Evolutionary conservation across 305 asterid genomes (phyloP).

Genomic region (Solanum hybrid): DNA sequence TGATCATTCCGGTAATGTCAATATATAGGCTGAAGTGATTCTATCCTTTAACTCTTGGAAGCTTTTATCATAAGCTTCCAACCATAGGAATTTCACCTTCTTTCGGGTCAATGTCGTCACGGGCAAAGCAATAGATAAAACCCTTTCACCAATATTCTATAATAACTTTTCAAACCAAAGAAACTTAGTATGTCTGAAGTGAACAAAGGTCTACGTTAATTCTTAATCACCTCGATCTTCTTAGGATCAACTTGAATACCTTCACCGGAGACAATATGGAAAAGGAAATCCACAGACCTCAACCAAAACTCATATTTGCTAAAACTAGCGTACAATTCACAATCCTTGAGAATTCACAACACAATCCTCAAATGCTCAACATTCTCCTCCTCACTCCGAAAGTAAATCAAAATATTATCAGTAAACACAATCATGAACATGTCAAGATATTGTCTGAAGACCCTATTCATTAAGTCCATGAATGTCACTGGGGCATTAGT

Average conservation of each 20-base stretch:
- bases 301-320: not conserved
- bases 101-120: too few relatives aligned
- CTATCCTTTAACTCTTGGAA: too few relatives aligned
- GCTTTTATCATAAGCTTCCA: too few relatives aligned
- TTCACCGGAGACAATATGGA: not conserved
- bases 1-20: too few relatives aligned
- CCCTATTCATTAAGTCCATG: not conserved
- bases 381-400: not conserved
- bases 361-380: not conserved
- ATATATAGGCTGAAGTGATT: too few relatives aligned
- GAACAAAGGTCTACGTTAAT: too few relatives aligned
- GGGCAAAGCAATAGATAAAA: too few relatives aligned
- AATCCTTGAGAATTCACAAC: not conserved
- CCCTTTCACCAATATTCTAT: too few relatives aligned
- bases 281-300: not conserved
- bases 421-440: not conserved
- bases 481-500: not conserved
- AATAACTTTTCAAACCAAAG: too few relatives aligned
- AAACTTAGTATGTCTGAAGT: too few relatives aligned
- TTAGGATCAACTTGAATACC: not conserved
- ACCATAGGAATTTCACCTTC: too few relatives aligned
- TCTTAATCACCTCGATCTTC: not conserved
- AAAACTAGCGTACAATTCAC: not conserved
- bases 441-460: not conserved
- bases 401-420: not conserved